phyloP scores from a whole-genome alignment of 176 grass and related monocot species.

The Hsuehochloa calcarea region DNA sequence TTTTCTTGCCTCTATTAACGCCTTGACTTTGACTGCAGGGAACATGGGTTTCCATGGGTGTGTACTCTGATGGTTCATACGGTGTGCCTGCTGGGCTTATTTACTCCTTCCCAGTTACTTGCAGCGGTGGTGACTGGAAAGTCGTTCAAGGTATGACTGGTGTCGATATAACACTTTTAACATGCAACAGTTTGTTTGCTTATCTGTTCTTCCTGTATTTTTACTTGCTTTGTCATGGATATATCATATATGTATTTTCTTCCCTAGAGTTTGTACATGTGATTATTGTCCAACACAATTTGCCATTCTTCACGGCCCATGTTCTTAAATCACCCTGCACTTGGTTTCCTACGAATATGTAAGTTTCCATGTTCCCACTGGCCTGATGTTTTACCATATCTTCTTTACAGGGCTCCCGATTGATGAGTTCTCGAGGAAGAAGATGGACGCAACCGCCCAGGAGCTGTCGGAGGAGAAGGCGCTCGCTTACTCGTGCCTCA shows the following conservation, averaged over 20 bases:
- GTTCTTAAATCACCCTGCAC: background rate
- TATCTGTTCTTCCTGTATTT: background rate
- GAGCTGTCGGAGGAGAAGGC: slow-evolving; percentile 91
- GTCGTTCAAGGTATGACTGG: slow-evolving; percentile 72
- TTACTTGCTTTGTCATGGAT: background rate
- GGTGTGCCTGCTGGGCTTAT: slow-evolving; percentile 90
- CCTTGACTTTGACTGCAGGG: slow-evolving; percentile 36
- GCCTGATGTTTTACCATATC: slow-evolving; percentile 7
- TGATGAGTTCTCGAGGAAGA: slow-evolving; percentile 87
- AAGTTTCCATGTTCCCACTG: background rate
- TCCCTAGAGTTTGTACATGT: background rate
- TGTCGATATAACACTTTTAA: background rate
- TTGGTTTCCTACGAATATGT: background rate
- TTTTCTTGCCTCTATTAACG: background rate
- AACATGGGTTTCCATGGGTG: slow-evolving; percentile 96
- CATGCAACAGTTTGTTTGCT: background rate
- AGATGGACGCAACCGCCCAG: slow-evolving; percentile 81
- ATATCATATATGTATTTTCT: background rate
- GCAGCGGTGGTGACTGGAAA: slow-evolving; percentile 72
- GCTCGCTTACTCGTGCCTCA: slow-evolving; percentile 87
- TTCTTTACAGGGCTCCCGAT: slow-evolving; percentile 61
- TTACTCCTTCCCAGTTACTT: slow-evolving; percentile 96
- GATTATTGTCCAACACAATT: background rate
- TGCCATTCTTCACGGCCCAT: background rate
- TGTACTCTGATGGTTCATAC: slow-evolving; percentile 94